Base-by-base conservation (phyloP, 2,329 filamentous ascomycete species). In the Corinectria fuckeliana region DNA sequence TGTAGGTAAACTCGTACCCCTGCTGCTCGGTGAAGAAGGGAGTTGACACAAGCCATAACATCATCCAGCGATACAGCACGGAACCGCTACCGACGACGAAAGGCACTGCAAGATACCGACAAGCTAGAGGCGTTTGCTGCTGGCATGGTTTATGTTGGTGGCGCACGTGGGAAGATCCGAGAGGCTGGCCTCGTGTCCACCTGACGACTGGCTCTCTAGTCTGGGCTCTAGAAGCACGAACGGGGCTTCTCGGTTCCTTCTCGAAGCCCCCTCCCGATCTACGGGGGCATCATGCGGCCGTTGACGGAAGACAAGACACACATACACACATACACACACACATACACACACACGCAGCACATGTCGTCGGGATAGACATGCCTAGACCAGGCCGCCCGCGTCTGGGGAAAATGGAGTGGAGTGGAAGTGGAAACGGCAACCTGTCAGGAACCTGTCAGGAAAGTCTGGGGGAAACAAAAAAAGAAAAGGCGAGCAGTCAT, bases 321-420 rank as follows among this genome's bases (percentile, higher is more conserved):
- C n/a, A n/a, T n/a, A n/a, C n/a, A n/a, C n/a, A n/a, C n/a, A n/a
- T n/a, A n/a, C n/a, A n/a, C n/a, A n/a, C n/a, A n/a, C n/a, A n/a
- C n/a, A n/a, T n/a, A n/a, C n/a, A n/a, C n/a, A n/a, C n/a, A n/a
- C n/a, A n/a, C n/a, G n/a, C n/a, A n/a, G n/a, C n/a, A n/a, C n/a
- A 45, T 50, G 58, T 58, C 36, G 58, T 61, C 41, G 21, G 49
- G 20, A 48, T 58, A 53, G 50, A 50, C 49, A 11, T 47, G 7
- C 21, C 41, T 10, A 28, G 11, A 34, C 26, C n/a, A 23, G 28
- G 42, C 26, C n/a, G 6, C 10, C 39, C 38, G 21, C 9, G 28
- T 57, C 62, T 55, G 65, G 65, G 65, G 65, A 66, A 67, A 47
- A 56, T 48, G 57, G 52, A 39, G 44, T 30, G 16, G 5, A 13